Evolutionary conservation across 345 rosid species (phyloP).

Genomic region (Mangifera indica): DNA sequence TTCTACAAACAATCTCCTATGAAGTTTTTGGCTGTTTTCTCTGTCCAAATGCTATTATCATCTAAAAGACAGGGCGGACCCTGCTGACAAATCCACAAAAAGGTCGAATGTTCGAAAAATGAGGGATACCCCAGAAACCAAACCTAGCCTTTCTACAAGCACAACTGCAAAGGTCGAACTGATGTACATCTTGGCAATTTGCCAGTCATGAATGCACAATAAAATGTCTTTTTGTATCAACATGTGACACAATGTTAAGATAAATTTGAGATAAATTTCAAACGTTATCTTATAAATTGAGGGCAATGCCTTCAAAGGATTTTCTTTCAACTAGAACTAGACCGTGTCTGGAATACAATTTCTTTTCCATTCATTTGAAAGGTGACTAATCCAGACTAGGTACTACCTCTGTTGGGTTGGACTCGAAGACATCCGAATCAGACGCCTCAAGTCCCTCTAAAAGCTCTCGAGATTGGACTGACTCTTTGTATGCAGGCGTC

Average conservation of each 20-base stretch:
- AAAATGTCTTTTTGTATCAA: slow-evolving; percentile 13
- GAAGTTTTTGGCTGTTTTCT: neutral
- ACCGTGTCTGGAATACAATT: slow-evolving; percentile 9
- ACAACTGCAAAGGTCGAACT: neutral
- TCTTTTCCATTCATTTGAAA: slow-evolving; percentile 15
- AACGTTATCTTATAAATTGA: slow-evolving; percentile 23
- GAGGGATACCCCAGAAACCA: too few species aligned
- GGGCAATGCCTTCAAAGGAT: slow-evolving; percentile 9
- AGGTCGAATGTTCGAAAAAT: neutral
- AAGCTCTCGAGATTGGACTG: slow-evolving; percentile 65
- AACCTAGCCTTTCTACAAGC: neutral
- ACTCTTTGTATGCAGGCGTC: slow-evolving; percentile 80
- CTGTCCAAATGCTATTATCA: neutral
- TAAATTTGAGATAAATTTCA: slow-evolving; percentile 14
- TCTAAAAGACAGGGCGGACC: neutral
- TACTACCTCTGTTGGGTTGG: slow-evolving; percentile 97
- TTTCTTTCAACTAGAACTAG: slow-evolving; percentile 12
- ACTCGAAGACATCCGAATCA: slow-evolving; percentile 74
- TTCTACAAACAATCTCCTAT: neutral
- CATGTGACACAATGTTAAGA: slow-evolving; percentile 15
- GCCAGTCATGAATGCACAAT: slow-evolving; percentile 9
- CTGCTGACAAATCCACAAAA: neutral
- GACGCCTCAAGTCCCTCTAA: slow-evolving; percentile 74
- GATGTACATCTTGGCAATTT: neutral
- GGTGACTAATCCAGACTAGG: slow-evolving; percentile 73